Evolutionary conservation across 2,329 filamentous ascomycete species (phyloP).

Genomic region (Cladophialophora immunda): DNA sequence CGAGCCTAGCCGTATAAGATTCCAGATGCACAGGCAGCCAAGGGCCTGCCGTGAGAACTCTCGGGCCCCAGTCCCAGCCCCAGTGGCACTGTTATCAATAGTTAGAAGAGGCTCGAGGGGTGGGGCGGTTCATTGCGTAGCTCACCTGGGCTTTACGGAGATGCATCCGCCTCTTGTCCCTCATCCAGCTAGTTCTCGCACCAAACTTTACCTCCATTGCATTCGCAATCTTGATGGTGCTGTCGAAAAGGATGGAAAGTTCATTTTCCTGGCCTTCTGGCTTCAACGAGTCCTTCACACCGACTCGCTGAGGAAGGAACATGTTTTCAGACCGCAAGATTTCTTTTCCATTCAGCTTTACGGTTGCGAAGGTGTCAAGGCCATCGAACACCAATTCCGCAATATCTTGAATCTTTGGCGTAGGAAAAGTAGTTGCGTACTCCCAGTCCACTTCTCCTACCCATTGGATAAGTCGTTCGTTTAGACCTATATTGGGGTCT

Average conservation of each 20-base stretch:
- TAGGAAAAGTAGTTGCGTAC: constrained; percentile 55
- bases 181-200: background rate
- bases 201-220: constrained; percentile 9
- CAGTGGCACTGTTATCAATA: constrained; percentile 17
- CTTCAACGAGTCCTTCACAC: constrained; percentile 46
- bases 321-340: constrained; percentile 79
- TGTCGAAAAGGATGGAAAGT: constrained; percentile 59
- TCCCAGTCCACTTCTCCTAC: constrained; percentile 75
- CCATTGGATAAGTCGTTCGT: constrained; percentile 77
- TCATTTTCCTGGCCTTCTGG: constrained; percentile 43
- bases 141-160: constrained; percentile 67
- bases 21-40: constrained; percentile 76
- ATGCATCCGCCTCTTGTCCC: constrained; percentile 45
- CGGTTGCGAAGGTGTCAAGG: constrained; percentile 79
- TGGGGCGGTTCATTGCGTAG: no score
- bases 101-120: constrained; percentile 42
- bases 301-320: constrained; percentile 76
- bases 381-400: constrained; percentile 77
- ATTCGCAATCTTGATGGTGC: constrained; percentile 42
- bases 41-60: constrained; percentile 68
- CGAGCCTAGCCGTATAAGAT: constrained; percentile 65
- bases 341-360: constrained; percentile 71
- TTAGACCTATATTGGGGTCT: constrained; percentile 77
- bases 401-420: constrained; percentile 53
- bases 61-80: constrained; percentile 77